Conservation (phyloP, 345 rosid genomes). For the Lumnitzera racemosa region DNA sequence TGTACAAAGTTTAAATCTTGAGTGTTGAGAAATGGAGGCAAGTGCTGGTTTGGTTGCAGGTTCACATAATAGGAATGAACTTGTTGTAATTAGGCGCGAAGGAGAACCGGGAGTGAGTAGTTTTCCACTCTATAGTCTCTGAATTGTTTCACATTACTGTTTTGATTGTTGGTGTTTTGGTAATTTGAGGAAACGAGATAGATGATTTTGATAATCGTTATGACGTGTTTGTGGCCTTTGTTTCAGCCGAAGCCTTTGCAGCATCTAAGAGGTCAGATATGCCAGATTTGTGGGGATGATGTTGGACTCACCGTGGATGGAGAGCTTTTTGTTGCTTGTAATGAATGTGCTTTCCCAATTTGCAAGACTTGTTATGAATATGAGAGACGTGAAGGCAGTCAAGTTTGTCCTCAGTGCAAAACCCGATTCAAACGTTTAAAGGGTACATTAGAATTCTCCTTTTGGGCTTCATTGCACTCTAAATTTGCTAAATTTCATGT, state of each 20-base stretch:
- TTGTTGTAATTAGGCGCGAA: conserved; percentile 26
- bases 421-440: conserved; percentile 52
- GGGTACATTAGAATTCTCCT: conserved; percentile 18
- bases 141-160: neutral
- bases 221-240: neutral
- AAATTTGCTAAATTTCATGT: neutral
- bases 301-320: conserved; percentile 33
- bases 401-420: conserved; percentile 53
- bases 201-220: neutral
- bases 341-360: conserved; percentile 60
- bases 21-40: conserved; percentile 20
- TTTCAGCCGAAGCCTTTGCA: conserved; percentile 20
- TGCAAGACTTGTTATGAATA: conserved; percentile 53
- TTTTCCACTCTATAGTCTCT: neutral
- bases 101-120: conserved; percentile 24
- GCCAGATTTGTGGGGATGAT: conserved; percentile 46
- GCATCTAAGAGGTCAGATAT: conserved; percentile 25
- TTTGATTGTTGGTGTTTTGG: neutral
- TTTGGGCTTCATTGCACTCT: neutral
- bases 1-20: neutral
- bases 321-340: conserved; percentile 45
- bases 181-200: neutral
- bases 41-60: conserved; percentile 43
- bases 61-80: conserved; percentile 42
- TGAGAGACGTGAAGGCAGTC: conserved; percentile 50